Conservation (phyloP, 2,329 filamentous ascomycete species). For the Mycosphaerella sp. region DNA sequence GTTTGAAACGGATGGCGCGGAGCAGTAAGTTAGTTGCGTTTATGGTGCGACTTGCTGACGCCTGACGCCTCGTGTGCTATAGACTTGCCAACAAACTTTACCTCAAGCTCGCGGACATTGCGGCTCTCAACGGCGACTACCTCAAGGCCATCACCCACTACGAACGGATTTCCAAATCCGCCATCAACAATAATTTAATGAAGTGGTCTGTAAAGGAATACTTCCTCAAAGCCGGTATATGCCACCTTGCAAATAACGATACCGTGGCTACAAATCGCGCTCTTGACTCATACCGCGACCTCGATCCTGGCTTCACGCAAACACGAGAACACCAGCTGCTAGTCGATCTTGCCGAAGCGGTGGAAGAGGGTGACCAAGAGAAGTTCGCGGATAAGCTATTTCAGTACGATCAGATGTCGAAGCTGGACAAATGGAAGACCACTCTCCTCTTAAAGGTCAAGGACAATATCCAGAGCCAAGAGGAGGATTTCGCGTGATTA, state of each 20-base stretch:
- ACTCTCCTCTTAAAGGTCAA: slow-evolving; percentile 76
- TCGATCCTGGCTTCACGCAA: slow-evolving; percentile 68
- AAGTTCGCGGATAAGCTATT: slow-evolving; percentile 79
- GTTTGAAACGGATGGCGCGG: slow-evolving; percentile 82
- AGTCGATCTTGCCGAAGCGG: slow-evolving; percentile 65
- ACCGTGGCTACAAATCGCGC: slow-evolving; percentile 72
- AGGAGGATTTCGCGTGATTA: slow-evolving; percentile 59
- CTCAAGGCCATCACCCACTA: slow-evolving; percentile 74
- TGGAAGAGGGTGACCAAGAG: slow-evolving; percentile 74
- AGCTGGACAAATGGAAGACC: slow-evolving; percentile 97
- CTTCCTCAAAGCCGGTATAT: slow-evolving; percentile 88
- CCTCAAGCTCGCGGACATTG: slow-evolving; percentile 84
- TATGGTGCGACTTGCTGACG: not conserved
- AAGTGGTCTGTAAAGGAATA: slow-evolving; percentile 94
- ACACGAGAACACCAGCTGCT: slow-evolving; percentile 79
- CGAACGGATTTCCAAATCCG: slow-evolving; percentile 70
- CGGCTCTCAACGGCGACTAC: slow-evolving; percentile 77
- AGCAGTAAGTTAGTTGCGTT: slow-evolving; percentile 55
- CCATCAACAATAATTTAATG: slow-evolving; percentile 86
- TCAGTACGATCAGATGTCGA: slow-evolving; percentile 86
- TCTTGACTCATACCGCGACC: slow-evolving; percentile 72
- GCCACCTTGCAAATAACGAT: slow-evolving; percentile 72
- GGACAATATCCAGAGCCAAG: slow-evolving; percentile 67
- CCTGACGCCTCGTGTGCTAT: slow-evolving; percentile 10
- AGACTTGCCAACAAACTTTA: slow-evolving; percentile 89